A percentile compares a stretch with the other conserved stretches of the same genome.
Evolutionary conservation across 2,329 filamentous ascomycete species (phyloP).

Genomic region (Aspergillus transmontanensis): DNA sequence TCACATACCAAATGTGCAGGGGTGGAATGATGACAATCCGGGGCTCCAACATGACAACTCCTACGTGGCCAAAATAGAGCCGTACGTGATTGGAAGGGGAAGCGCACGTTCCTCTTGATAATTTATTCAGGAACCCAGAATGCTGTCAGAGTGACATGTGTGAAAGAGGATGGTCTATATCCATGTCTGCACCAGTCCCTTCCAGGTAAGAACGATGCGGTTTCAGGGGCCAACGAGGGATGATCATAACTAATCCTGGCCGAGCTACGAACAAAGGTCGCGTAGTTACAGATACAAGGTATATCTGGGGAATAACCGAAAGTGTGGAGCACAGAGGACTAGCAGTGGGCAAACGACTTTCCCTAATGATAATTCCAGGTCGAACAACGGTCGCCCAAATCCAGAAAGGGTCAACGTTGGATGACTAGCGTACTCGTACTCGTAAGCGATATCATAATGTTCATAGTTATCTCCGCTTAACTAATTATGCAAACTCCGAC

Average conservation of each 20-base stretch:
- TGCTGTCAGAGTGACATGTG: background rate
- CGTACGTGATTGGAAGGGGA: background rate
- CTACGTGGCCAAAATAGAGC: background rate
- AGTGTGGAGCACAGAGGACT: constrained; percentile 6
- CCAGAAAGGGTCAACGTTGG: background rate
- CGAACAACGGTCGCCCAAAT: background rate
- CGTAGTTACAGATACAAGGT: background rate
- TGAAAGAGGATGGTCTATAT: background rate
- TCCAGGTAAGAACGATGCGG: background rate
- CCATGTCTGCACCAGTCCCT: constrained; percentile 1
- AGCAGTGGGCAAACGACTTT: background rate
- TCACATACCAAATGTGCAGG: background rate
- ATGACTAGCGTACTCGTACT: background rate
- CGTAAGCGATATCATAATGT: background rate
- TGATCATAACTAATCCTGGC: background rate
- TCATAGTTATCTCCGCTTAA: background rate
- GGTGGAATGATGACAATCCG: background rate
- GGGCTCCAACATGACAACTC: background rate
- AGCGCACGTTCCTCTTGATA: constrained; percentile 1
- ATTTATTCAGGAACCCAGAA: background rate
- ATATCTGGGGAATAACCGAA: constrained; percentile 7
- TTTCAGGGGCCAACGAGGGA: background rate
- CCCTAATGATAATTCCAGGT: background rate
- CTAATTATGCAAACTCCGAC: background rate
- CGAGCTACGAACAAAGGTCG: background rate